phyloP scores from a whole-genome alignment of 169 alveolate genomes.

The Cystoisospora suis region DNA sequence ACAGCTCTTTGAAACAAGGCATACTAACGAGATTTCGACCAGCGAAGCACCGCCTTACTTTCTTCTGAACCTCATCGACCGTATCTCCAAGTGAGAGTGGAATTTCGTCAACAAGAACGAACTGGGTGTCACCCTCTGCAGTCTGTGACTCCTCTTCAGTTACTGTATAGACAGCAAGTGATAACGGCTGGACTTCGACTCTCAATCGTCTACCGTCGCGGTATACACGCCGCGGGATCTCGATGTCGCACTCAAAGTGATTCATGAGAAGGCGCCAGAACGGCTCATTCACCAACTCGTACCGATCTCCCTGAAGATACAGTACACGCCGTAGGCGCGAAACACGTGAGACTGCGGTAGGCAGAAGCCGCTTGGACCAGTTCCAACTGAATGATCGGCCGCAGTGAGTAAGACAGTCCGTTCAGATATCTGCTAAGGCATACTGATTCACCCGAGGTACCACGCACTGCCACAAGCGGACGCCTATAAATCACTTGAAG shows the following conservation, averaged over 20 bases:
- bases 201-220: conserved; percentile 14
- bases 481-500: neutral
- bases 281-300: conserved; percentile 6
- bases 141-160: neutral
- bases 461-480: neutral
- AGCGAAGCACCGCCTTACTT: conserved; percentile 27
- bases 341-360: neutral
- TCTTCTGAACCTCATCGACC: neutral
- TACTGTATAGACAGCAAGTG: conserved; percentile 5
- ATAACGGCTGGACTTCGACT: conserved; percentile 47
- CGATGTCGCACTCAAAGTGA: conserved; percentile 40
- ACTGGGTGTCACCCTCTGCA: conserved; percentile 3
- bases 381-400: neutral
- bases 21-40: no score
- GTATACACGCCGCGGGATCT: conserved; percentile 59
- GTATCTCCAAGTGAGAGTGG: conserved; percentile 24
- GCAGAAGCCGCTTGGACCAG: neutral
- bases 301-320: conserved; percentile 1
- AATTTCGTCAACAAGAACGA: neutral
- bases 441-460: neutral
- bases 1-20: no score
- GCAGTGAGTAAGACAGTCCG: neutral
- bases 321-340: neutral
- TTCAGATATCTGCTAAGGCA: neutral
- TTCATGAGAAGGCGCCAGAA: conserved; percentile 30